Percentiles rank a stretch among this genome's conserved stretches.
Evolutionary conservation across 495 filamentous ascomycete species (phyloP).

Genomic region (Hypoxylon fuscum): DNA sequence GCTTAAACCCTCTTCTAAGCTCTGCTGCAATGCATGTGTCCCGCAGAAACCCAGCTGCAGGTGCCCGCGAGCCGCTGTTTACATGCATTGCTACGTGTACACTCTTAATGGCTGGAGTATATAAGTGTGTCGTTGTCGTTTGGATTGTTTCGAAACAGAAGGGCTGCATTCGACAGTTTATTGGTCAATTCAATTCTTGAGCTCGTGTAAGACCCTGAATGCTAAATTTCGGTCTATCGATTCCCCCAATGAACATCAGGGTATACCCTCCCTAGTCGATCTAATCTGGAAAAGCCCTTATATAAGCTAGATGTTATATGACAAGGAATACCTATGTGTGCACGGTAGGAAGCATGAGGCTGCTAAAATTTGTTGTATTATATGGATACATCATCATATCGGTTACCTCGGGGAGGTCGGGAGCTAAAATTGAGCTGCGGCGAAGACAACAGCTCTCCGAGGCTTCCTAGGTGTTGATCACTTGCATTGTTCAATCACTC

Average conservation of each 20-base stretch:
- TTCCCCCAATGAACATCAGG: conserved; percentile 7
- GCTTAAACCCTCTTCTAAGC: conserved; percentile 33
- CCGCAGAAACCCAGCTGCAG: conserved; percentile 20
- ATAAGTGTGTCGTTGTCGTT: conserved; percentile 12
- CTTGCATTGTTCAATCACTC: conserved; percentile 2
- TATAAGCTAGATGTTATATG: conserved; percentile 20
- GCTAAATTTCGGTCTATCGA: conserved; percentile 15
- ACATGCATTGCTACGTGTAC: conserved; percentile 31
- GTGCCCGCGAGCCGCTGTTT: conserved; percentile 24
- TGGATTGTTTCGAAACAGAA: conserved; percentile 38
- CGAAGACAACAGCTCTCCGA: too few relatives aligned
- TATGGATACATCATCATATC: conserved; percentile 19
- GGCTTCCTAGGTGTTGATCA: too few relatives aligned
- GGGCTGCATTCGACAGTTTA: conserved; percentile 2
- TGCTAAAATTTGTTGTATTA: conserved; percentile 12
- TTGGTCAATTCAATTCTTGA: conserved; percentile 20
- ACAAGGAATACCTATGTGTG: conserved; percentile 12
- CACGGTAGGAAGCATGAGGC: conserved; percentile 9
- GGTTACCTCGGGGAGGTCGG: conserved; percentile 20
- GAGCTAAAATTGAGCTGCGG: conserved; percentile 19
- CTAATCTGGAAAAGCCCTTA: conserved; percentile 31
- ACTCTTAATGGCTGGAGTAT: conserved; percentile 9
- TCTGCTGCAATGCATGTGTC: conserved; percentile 36
- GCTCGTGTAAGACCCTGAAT: conserved; percentile 24
- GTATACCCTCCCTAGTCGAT: conserved; percentile 20